These are phyloP conservation scores for Bipolaris oryzae DNA, from an alignment of 2,329 filamentous ascomycete genomes.

Conservation along the genomic window DNA sequence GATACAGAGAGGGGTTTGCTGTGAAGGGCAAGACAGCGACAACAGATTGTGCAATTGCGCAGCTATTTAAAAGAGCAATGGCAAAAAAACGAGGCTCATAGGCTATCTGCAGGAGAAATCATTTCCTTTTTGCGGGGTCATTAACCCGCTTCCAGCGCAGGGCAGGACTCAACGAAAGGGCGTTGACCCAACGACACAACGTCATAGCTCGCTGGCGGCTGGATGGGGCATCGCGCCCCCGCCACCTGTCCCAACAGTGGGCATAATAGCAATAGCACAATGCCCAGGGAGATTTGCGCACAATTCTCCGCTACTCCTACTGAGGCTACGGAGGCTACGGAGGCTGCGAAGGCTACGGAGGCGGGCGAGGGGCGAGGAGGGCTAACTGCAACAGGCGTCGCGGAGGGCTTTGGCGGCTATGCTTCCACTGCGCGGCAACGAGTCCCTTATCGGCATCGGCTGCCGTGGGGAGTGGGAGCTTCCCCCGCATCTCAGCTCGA, in stretches of 20 bases:
- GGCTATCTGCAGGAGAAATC: conserved; percentile 12
- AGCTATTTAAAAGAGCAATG: background rate
- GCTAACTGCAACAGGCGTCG: background rate
- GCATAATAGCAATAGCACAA: conserved; percentile 13
- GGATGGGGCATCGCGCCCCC: conserved; percentile 30
- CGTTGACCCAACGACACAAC: conserved; percentile 32
- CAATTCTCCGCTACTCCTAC: conserved; percentile 17
- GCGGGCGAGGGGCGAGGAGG: background rate
- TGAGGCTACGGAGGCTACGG: background rate
- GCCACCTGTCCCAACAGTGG: conserved; percentile 33
- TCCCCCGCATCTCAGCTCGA: conserved; percentile 29
- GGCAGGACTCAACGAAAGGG: conserved; percentile 42
- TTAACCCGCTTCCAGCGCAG: conserved; percentile 32
- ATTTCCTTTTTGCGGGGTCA: conserved; percentile 40
- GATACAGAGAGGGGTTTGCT: conserved; percentile 14
- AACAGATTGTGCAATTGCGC: background rate
- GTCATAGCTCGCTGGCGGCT: conserved; percentile 38
- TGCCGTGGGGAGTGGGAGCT: conserved; percentile 12
- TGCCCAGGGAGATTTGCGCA: conserved; percentile 26
- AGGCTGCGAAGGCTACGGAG: no score
- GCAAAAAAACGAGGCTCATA: background rate
- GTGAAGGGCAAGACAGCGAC: conserved; percentile 13
- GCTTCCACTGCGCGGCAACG: conserved; percentile 4
- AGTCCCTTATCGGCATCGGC: conserved; percentile 18
- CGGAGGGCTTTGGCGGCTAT: background rate